These are phyloP conservation scores for Hirschfeldia incana DNA, from an alignment of 345 rosid genomes.

Conservation along the genomic window DNA sequence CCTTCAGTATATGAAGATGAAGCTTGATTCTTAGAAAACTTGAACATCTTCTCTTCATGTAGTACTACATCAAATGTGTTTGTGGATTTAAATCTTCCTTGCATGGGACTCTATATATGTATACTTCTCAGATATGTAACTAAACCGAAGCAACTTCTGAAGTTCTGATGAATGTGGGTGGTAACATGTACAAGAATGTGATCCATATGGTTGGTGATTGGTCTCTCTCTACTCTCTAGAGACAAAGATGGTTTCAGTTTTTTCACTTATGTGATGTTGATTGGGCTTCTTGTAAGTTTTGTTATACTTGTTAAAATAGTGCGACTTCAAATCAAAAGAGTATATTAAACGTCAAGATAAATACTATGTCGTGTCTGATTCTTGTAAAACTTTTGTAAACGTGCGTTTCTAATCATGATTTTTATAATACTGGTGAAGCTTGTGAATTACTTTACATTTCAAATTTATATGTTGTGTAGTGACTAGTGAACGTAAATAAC, in stretches of 20 bases:
- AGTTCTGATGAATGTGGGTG: not conserved
- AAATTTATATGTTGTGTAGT: not conserved
- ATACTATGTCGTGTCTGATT: constrained; percentile 7
- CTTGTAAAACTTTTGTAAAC: not conserved
- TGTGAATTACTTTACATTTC: not conserved
- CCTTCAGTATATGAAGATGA: constrained; percentile 32
- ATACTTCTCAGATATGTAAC: no score
- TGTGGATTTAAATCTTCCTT: not conserved
- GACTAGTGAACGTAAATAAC: not conserved
- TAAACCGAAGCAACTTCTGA: no score
- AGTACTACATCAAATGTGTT: not conserved
- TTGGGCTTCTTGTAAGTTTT: not conserved
- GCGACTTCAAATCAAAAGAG: constrained; percentile 18
- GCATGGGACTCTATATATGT: not conserved
- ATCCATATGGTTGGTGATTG: not conserved
- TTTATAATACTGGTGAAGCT: not conserved
- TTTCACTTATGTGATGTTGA: not conserved
- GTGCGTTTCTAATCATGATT: no score
- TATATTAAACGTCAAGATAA: constrained; percentile 23
- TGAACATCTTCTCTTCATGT: not conserved
- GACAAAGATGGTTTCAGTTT: not conserved
- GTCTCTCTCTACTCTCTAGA: not conserved
- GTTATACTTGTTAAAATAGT: not conserved
- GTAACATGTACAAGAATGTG: not conserved
- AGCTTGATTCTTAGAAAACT: constrained; percentile 5